Evolutionary conservation across 2,329 filamentous ascomycete species (phyloP).

Genomic region (Elsinoe perseae): DNA sequence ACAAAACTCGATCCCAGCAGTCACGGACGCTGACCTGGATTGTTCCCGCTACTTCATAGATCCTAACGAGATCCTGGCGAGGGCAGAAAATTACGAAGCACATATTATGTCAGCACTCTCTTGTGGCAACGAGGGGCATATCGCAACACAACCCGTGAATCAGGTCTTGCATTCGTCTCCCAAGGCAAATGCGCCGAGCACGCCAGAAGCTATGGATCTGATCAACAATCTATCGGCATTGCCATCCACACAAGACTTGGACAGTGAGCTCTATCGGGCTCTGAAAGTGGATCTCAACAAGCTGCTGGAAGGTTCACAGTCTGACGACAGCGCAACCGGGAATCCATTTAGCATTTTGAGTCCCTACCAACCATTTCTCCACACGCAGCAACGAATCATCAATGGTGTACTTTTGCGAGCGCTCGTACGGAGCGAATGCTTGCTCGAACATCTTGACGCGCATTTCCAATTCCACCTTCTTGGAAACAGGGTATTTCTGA

Average conservation of each 20-base stretch:
- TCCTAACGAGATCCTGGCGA: slow-evolving; percentile 11
- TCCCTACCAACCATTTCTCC: slow-evolving; percentile 33
- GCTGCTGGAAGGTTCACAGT: background rate
- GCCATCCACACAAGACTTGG: background rate
- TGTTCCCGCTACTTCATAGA: background rate
- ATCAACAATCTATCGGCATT: background rate
- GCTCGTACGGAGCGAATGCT: slow-evolving; percentile 64
- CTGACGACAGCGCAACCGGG: background rate
- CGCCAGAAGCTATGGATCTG: background rate
- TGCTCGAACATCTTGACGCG: slow-evolving; percentile 64
- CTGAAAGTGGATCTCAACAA: background rate
- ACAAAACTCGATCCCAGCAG: slow-evolving; percentile 13
- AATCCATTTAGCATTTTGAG: background rate
- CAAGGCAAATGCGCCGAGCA: background rate
- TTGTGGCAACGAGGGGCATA: background rate
- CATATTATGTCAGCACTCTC: slow-evolving; percentile 15
- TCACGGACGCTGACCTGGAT: background rate
- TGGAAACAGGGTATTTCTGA: slow-evolving; percentile 75
- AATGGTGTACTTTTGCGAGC: slow-evolving; percentile 69
- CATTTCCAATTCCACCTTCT: slow-evolving; percentile 77
- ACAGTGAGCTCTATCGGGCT: background rate
- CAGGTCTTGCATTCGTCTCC: background rate
- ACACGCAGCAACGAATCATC: slow-evolving; percentile 66
- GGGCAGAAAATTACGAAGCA: slow-evolving; percentile 17
- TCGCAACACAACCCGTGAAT: background rate